These are phyloP conservation scores for Metarhizium sp. DNA, from an alignment of 2,329 filamentous ascomycete species.

Conservation along the genomic window DNA sequence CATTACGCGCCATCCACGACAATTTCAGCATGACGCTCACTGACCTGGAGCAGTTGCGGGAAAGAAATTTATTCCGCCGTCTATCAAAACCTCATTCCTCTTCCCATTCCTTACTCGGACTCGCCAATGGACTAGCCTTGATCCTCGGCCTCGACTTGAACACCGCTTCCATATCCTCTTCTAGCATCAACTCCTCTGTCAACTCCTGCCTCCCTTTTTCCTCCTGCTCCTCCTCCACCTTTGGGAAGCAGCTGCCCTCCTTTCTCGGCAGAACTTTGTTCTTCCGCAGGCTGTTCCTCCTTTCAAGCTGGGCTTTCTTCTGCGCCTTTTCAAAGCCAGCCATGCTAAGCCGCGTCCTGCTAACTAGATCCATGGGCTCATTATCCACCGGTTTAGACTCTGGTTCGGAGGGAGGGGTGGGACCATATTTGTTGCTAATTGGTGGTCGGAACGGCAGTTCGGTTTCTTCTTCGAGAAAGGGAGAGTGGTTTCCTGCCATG, in stretches of 20 bases:
- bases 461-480: conserved; percentile 21
- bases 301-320: conserved; percentile 51
- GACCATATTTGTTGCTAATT: conserved; percentile 1
- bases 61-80: neutral
- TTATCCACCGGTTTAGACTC: neutral
- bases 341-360: conserved; percentile 53
- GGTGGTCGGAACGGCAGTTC: conserved; percentile 13
- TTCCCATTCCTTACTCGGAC: conserved; percentile 30
- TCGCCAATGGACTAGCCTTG: conserved; percentile 59
- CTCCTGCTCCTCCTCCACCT: conserved; percentile 38
- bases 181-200: conserved; percentile 58
- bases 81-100: conserved; percentile 1
- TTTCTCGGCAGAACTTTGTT: conserved; percentile 28
- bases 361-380: conserved; percentile 37
- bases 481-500: conserved; percentile 54
- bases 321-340: conserved; percentile 50
- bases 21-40: no score
- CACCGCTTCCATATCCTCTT: conserved; percentile 71
- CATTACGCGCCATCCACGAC: no score
- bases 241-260: conserved; percentile 37
- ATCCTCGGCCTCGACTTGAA: conserved; percentile 80
- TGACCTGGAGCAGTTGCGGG: no score
- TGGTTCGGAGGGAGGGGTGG: neutral
- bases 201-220: conserved; percentile 35
- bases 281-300: conserved; percentile 40